A percentile compares a stretch with the other conserved stretches of the same genome.
Conservation (phyloP, 139 green algal genomes). For the Gonium pectorale region DNA sequence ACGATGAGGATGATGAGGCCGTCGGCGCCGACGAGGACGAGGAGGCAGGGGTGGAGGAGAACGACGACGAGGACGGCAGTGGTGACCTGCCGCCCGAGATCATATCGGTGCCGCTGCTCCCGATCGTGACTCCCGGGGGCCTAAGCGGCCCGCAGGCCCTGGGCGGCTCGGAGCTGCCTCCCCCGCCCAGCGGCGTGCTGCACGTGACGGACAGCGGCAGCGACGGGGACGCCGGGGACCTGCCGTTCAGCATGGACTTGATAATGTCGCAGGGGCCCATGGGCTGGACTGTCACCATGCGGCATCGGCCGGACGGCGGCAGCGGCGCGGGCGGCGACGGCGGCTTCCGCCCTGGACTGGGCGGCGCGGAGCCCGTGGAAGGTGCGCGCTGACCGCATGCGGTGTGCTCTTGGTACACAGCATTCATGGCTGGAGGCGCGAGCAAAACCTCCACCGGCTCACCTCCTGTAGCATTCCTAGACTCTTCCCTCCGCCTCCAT, state of each 20-base stretch:
- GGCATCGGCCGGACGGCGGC: not conserved
- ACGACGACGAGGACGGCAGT: not conserved
- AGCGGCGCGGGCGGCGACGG: not conserved
- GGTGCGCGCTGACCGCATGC: not conserved
- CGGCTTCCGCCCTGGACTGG: not conserved
- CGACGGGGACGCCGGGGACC: not conserved
- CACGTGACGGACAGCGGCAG: not conserved
- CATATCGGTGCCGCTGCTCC: not conserved
- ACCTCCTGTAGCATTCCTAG: too few species aligned
- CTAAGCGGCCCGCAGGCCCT: too few species aligned
- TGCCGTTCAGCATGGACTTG: conserved; percentile 7
- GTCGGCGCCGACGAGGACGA: not conserved
- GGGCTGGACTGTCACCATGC: conserved; percentile 10
- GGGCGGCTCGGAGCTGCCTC: too few species aligned
- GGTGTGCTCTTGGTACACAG: not conserved
- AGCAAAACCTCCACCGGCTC: too few species aligned
- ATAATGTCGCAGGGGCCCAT: conserved; percentile 2
- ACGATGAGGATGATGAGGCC: not conserved
- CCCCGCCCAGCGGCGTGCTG: too few species aligned
- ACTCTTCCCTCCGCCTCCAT: too few species aligned
- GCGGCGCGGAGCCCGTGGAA: not conserved
- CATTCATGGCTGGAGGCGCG: not conserved
- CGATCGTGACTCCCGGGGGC: too few species aligned
- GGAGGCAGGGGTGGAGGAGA: not conserved
- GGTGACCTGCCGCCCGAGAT: not conserved